A percentile compares a stretch with the other conserved stretches of the same genome.
Evolutionary conservation across 257 asterid genomes (phyloP).

Genomic region (Solanum pinnatisectum): DNA sequence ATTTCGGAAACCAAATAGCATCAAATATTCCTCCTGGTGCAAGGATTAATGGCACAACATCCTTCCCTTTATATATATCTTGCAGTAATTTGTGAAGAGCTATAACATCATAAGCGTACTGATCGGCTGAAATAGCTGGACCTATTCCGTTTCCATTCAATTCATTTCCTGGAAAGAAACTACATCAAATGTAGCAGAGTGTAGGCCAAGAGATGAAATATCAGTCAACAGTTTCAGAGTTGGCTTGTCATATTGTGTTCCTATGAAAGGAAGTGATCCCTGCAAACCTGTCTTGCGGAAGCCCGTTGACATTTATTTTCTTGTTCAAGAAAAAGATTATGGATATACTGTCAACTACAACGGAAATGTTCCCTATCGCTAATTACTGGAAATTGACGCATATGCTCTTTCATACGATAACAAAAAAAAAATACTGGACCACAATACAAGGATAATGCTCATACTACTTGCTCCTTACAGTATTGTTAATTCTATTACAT

Average conservation of each 20-base stretch:
- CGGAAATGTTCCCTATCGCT: neutral
- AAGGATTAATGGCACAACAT: constrained; percentile 43
- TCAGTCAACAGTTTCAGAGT: neutral
- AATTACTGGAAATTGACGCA: neutral
- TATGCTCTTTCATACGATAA: neutral
- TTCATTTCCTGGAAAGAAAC: constrained; percentile 55
- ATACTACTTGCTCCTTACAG: neutral
- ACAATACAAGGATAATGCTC: neutral
- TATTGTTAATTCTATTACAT: neutral
- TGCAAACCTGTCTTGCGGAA: neutral
- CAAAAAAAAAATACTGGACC: neutral
- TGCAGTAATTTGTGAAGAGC: constrained; percentile 36
- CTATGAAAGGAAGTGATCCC: neutral
- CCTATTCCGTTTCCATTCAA: constrained; percentile 74
- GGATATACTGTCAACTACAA: neutral
- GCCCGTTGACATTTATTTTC: neutral
- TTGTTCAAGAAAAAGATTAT: neutral
- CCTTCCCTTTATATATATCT: constrained; percentile 33
- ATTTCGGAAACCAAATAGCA: constrained; percentile 47
- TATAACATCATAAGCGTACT: constrained; percentile 43
- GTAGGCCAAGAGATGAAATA: neutral
- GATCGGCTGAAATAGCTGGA: constrained; percentile 57
- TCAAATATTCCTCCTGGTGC: constrained; percentile 90
- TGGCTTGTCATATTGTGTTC: neutral
- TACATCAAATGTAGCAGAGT: neutral